phyloP scores from a whole-genome alignment of 2,329 filamentous ascomycete species.

The Sporothrix inflata region DNA sequence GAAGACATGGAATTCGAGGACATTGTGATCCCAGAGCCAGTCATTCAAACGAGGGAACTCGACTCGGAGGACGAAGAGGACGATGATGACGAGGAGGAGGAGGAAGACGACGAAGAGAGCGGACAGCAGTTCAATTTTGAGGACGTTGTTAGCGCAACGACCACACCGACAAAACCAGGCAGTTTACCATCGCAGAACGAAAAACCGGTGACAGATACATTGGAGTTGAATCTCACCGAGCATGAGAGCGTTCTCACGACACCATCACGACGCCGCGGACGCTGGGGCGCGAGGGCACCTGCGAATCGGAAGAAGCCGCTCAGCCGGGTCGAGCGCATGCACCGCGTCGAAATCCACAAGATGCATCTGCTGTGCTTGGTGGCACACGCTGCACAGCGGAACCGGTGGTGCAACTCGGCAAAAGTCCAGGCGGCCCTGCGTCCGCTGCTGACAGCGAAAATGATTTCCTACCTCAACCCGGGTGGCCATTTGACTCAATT shows the following conservation, averaged over 20 bases:
- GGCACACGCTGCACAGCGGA: constrained; percentile 74
- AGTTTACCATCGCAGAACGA: not conserved
- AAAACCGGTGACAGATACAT: constrained; percentile 36
- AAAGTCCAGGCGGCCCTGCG: constrained; percentile 69
- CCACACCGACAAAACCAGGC: not conserved
- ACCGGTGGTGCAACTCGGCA: constrained; percentile 84
- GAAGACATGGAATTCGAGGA: constrained; percentile 35
- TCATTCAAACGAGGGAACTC: constrained; percentile 34
- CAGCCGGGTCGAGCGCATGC: constrained; percentile 56
- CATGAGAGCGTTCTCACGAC: constrained; percentile 45
- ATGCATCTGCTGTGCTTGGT: constrained; percentile 82
- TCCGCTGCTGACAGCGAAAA: constrained; percentile 67
- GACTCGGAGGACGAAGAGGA: constrained; percentile 34
- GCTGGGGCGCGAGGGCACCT: constrained; percentile 39
- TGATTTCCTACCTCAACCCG: constrained; percentile 69
- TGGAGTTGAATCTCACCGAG: constrained; percentile 58
- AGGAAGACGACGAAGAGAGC: constrained; percentile 31
- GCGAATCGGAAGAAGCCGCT: constrained; percentile 55
- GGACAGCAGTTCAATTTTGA: constrained; percentile 30
- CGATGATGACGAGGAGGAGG: constrained; percentile 31
- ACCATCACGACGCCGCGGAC: constrained; percentile 37
- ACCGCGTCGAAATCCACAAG: constrained; percentile 79
- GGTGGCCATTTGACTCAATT: constrained; percentile 69
- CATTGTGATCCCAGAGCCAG: constrained; percentile 33
- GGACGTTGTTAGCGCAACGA: constrained; percentile 15